A percentile compares a stretch with the other conserved stretches of the same genome.
Evolutionary conservation across 148 eudicot species (phyloP).

Genomic region (Fallopia convolvulus): DNA sequence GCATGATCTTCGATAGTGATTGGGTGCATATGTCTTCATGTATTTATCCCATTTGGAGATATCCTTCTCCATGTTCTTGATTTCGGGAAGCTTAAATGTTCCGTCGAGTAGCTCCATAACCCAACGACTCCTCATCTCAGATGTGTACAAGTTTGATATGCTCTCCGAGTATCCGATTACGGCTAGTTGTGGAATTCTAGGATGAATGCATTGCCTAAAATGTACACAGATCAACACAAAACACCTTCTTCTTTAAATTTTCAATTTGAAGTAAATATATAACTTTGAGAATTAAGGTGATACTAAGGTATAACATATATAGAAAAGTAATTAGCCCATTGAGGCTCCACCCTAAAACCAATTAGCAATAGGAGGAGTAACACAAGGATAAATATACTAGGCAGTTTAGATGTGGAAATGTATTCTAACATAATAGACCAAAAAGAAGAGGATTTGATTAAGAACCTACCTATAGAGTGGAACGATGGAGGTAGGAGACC

Average conservation of each 20-base stretch:
- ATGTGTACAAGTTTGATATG: slow-evolving; percentile 41
- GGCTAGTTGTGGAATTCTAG: slow-evolving; percentile 64
- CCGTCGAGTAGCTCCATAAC: slow-evolving; percentile 48
- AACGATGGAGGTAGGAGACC: slow-evolving; percentile 19
- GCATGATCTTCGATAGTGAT: slow-evolving; percentile 41
- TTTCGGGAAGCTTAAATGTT: slow-evolving; percentile 44
- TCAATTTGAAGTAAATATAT: too few species aligned
- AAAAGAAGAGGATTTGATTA: too few species aligned
- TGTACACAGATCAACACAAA: not conserved
- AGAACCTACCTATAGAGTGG: slow-evolving; percentile 70
- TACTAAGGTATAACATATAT: too few species aligned
- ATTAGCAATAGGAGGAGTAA: too few species aligned
- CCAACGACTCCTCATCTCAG: slow-evolving; percentile 58
- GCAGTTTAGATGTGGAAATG: too few species aligned
- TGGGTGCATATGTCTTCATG: slow-evolving; percentile 29
- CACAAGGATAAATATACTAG: too few species aligned
- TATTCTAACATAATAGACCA: too few species aligned
- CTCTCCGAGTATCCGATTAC: slow-evolving; percentile 54
- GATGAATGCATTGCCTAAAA: slow-evolving; percentile 62
- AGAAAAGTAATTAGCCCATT: too few species aligned
- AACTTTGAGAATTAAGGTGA: too few species aligned
- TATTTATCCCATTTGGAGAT: slow-evolving; percentile 36
- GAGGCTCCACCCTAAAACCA: too few species aligned
- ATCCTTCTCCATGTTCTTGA: slow-evolving; percentile 54
- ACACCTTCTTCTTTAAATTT: not conserved